Percentiles rank a stretch among this genome's conserved stretches.
These are phyloP conservation scores for Amylostereum areolatum DNA, from an alignment of 1,284 basidiomycete species.

Conservation along the genomic window DNA sequence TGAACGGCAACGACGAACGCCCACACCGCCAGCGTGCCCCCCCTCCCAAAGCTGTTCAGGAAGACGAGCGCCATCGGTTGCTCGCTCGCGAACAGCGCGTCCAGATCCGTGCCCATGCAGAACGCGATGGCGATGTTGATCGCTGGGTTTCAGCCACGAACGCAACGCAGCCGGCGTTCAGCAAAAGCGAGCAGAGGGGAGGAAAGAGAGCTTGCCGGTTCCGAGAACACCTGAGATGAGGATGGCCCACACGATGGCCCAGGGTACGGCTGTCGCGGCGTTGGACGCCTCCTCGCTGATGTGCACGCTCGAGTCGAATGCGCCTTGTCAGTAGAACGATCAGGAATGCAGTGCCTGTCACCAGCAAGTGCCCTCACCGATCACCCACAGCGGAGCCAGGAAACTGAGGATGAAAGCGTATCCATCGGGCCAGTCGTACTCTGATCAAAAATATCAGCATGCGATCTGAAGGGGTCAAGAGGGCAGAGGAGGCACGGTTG, in stretches of 20 bases:
- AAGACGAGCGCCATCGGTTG: slow-evolving; percentile 77
- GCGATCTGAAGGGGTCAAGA: not conserved
- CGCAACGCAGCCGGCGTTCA: too few species aligned
- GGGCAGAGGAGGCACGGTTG: slow-evolving; percentile 17
- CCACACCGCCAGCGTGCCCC: slow-evolving; percentile 59
- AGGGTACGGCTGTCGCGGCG: slow-evolving; percentile 66
- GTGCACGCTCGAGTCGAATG: slow-evolving; percentile 62
- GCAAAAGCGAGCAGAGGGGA: not conserved
- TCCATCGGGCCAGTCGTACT: slow-evolving; percentile 64
- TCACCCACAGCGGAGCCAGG: slow-evolving; percentile 74
- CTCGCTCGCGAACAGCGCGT: slow-evolving; percentile 48
- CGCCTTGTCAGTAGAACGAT: slow-evolving; percentile 21
- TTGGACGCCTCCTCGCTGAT: slow-evolving; percentile 77
- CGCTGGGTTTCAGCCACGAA: slow-evolving; percentile 23
- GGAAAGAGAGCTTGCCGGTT: slow-evolving; percentile 43
- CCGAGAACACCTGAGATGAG: slow-evolving; percentile 58
- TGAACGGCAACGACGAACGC: slow-evolving; percentile 60
- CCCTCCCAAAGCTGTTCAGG: slow-evolving; percentile 60
- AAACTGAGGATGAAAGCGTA: slow-evolving; percentile 75
- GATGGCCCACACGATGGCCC: slow-evolving; percentile 63
- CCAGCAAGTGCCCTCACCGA: slow-evolving; percentile 40
- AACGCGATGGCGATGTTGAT: slow-evolving; percentile 52
- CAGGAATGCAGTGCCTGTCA: not conserved
- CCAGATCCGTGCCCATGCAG: slow-evolving; percentile 59
- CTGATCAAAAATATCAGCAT: slow-evolving; percentile 25